Percentiles rank a stretch among this genome's conserved stretches.
These are phyloP conservation scores for Quercus variabilis DNA, from an alignment of 306 rosid species.

Conservation along the genomic window DNA sequence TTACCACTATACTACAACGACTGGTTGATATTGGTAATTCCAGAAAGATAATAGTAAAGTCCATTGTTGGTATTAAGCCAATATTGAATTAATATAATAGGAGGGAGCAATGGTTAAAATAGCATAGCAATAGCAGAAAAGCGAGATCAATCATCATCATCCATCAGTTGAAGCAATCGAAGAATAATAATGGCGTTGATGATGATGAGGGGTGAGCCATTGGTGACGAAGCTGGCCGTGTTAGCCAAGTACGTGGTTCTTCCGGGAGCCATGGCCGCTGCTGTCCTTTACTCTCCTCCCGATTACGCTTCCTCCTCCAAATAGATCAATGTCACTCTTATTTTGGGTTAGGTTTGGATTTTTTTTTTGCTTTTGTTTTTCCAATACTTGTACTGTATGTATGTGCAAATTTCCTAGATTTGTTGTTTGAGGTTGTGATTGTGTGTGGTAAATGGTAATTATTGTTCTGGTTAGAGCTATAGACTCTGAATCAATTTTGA, in stretches of 20 bases:
- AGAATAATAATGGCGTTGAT: no score
- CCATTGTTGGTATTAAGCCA: no score
- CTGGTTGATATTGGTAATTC: no score
- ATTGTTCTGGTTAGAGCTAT: not conserved
- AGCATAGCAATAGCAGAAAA: no score
- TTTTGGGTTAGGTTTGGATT: not conserved
- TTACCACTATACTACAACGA: no score
- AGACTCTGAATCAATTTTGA: not conserved
- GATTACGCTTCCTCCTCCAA: slow-evolving; percentile 25
- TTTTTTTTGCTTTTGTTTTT: not conserved
- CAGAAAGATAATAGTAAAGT: no score
- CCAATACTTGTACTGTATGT: not conserved
- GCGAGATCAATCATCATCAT: no score
- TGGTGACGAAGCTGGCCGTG: slow-evolving; percentile 33
- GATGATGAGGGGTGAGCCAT: slow-evolving; percentile 35
- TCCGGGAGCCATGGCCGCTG: slow-evolving; percentile 40
- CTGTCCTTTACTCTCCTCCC: slow-evolving; percentile 41
- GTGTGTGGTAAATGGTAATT: not conserved
- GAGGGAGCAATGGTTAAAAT: no score
- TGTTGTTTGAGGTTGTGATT: not conserved
- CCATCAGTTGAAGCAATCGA: no score
- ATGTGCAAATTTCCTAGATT: no score
- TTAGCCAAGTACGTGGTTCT: slow-evolving; percentile 28
- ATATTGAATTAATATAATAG: no score
- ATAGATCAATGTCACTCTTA: not conserved